These are phyloP conservation scores for Alternaria incomplexa DNA, from an alignment of 2,329 filamentous ascomycete genomes.

Conservation along the genomic window DNA sequence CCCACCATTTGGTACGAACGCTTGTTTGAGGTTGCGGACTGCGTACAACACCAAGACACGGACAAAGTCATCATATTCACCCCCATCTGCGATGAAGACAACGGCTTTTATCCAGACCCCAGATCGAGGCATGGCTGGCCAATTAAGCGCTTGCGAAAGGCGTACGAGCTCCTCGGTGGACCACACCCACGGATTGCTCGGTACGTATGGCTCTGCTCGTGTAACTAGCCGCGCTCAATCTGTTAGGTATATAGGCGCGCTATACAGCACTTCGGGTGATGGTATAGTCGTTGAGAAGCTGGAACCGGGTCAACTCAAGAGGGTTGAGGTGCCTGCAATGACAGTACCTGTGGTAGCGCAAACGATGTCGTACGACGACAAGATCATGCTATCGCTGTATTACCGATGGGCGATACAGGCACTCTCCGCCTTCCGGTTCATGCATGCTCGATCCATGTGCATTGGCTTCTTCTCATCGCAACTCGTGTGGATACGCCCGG, in stretches of 20 bases:
- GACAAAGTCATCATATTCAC: neutral
- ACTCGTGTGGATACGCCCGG: neutral
- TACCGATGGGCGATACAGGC: neutral
- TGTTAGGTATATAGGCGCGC: neutral
- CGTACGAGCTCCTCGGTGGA: neutral
- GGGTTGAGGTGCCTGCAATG: neutral
- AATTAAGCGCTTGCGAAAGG: neutral
- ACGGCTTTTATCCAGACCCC: neutral
- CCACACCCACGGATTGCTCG: neutral
- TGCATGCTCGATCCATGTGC: neutral
- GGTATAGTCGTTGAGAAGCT: neutral
- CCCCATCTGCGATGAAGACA: neutral
- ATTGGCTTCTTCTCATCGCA: neutral
- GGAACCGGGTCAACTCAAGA: neutral
- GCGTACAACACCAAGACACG: neutral
- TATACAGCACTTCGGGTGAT: neutral
- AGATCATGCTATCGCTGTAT: neutral
- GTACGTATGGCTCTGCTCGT: neutral
- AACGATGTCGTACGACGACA: neutral
- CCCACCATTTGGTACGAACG: neutral
- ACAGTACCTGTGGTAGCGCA: neutral
- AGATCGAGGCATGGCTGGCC: neutral
- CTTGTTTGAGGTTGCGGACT: neutral
- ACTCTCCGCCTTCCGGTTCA: neutral
- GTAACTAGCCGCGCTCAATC: neutral